Percentiles rank a stretch among this genome's conserved stretches.
Conservation (phyloP, 257 asterid genomes). For the Fraxinus quadrangulata region DNA sequence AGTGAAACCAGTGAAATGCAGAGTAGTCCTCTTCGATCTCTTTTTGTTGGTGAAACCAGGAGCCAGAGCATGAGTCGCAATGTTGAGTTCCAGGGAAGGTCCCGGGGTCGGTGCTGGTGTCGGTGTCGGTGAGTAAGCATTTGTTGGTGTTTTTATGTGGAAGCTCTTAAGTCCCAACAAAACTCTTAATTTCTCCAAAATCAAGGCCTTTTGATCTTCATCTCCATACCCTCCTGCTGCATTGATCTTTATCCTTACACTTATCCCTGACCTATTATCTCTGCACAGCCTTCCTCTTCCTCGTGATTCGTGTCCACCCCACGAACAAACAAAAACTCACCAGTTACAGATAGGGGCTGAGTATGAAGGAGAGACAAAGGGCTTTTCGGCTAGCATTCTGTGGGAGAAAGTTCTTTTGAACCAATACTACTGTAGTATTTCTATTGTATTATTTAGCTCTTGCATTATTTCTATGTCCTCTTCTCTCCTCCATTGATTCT, state of each 20-base stretch:
- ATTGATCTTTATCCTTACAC: constrained; percentile 14
- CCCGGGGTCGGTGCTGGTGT: constrained; percentile 33
- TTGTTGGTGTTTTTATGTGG: background rate
- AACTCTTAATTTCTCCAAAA: constrained; percentile 51
- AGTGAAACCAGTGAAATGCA: too few relatives aligned
- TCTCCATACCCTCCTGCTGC: constrained; percentile 19
- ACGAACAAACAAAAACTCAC: background rate
- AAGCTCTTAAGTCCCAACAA: constrained; percentile 41
- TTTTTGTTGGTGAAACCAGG: too few relatives aligned
- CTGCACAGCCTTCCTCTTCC: background rate
- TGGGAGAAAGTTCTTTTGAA: background rate
- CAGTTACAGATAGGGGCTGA: background rate
- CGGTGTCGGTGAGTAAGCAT: constrained; percentile 29
- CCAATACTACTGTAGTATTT: background rate
- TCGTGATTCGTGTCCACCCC: background rate
- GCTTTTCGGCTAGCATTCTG: background rate
- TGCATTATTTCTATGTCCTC: too few relatives aligned
- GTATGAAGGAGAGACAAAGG: too few relatives aligned
- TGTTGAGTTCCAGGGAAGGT: constrained; percentile 41
- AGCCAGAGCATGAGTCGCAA: constrained; percentile 38
- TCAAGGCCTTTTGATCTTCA: constrained; percentile 23
- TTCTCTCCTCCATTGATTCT: too few relatives aligned
- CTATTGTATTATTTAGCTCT: too few relatives aligned
- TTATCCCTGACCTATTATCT: background rate
- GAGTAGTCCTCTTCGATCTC: too few relatives aligned